Evolutionary conservation across 306 rosid species (phyloP).

Genomic region (Lablab purpureus): DNA sequence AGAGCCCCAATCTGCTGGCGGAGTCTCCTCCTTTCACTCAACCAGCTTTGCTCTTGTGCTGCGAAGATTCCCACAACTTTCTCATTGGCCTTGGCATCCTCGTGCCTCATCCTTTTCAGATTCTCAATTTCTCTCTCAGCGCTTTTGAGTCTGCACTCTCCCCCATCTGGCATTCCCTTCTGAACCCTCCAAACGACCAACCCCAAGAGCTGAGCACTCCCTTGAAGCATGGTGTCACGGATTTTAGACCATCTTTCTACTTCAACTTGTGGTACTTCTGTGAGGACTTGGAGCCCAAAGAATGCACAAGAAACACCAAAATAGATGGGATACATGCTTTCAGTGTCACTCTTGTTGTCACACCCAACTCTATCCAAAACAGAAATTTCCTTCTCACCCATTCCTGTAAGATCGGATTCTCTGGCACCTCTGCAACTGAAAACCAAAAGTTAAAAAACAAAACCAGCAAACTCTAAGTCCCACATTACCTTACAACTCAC

Average conservation of each 20-base stretch:
- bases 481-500: conserved; percentile 46
- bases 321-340: conserved; percentile 72
- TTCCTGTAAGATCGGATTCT: conserved; percentile 46
- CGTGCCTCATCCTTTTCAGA: conserved; percentile 79
- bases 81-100: conserved; percentile 95
- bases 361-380: conserved; percentile 47
- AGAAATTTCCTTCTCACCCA: conserved; percentile 69
- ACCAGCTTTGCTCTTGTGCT: conserved; percentile 90
- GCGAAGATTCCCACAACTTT: conserved; percentile 94
- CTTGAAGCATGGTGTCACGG: conserved; percentile 77
- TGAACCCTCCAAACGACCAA: conserved; percentile 81
- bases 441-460: conserved; percentile 47
- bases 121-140: conserved; percentile 74
- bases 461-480: conserved; percentile 33
- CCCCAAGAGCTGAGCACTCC: conserved; percentile 87
- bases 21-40: conserved; percentile 74
- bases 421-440: conserved; percentile 47
- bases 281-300: conserved; percentile 70
- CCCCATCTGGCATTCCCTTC: conserved; percentile 53
- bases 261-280: conserved; percentile 55
- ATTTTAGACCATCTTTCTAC: conserved; percentile 64
- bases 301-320: conserved; percentile 93
- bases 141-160: conserved; percentile 54
- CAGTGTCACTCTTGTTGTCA: conserved; percentile 54
- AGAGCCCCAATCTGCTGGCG: conserved; percentile 76